A percentile compares a stretch with the other conserved stretches of the same genome.
These are phyloP conservation scores for Knufia fluminis DNA, from an alignment of 2,329 filamentous ascomycete species.

Conservation along the genomic window DNA sequence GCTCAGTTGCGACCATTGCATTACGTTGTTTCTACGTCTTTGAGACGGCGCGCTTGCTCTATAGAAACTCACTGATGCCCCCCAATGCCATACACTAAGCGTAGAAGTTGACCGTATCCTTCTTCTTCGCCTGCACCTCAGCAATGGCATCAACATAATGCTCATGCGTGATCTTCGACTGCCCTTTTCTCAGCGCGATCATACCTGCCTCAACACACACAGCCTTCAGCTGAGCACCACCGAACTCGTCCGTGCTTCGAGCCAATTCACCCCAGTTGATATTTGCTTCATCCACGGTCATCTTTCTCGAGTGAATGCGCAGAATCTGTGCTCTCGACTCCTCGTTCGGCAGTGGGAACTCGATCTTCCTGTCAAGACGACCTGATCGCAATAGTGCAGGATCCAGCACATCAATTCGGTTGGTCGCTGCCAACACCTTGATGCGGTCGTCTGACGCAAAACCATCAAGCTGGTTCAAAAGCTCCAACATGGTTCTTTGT, in stretches of 20 bases:
- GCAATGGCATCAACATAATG: conserved; percentile 98
- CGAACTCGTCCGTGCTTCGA: conserved; percentile 95
- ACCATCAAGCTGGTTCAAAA: conserved; percentile 95
- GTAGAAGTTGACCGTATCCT: conserved; percentile 51
- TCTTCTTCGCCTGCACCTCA: conserved; percentile 84
- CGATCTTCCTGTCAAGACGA: conserved; percentile 91
- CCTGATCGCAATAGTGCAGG: conserved; percentile 84
- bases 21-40: too few relatives aligned
- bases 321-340: conserved; percentile 95
- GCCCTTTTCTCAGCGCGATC: conserved; percentile 90
- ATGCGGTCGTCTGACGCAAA: conserved; percentile 95
- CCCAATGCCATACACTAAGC: neutral
- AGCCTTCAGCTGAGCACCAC: conserved; percentile 93
- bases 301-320: conserved; percentile 95
- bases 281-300: conserved; percentile 74
- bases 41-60: neutral
- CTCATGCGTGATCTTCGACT: conserved; percentile 95
- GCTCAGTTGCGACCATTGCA: too few relatives aligned
- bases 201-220: conserved; percentile 98
- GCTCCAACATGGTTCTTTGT: conserved; percentile 95
- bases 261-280: conserved; percentile 97
- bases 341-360: conserved; percentile 96
- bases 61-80: neutral
- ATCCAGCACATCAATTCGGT: conserved; percentile 88
- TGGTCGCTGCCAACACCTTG: conserved; percentile 91